Base-by-base conservation (phyloP, 805 yeast species). In the Candida sakaeoensis region DNA sequence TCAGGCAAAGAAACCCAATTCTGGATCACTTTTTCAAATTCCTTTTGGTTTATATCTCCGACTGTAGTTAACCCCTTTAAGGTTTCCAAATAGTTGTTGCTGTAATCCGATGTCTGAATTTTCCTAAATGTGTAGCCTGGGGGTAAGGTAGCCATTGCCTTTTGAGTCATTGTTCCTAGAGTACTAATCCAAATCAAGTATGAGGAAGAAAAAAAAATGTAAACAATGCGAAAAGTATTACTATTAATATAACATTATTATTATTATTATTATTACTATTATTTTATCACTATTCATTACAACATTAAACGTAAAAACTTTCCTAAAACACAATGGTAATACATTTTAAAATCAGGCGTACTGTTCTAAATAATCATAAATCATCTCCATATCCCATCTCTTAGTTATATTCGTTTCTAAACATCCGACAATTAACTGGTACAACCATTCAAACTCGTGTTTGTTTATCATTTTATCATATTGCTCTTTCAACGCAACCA, bases 1-100 rank as follows among this genome's bases (percentile, higher is more conserved):
- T 72, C 74, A 3, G 71, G 52, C 41, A 60, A 51, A 1, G 68
- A 43, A 17, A 66, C 52, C 95, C 96, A 88, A 48, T 75, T 70
- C 18, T 68, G 65, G 26, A 84, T 57, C 23, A 79, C 72, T 4
- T 61, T 62, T 2, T 54, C 53, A 57, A 84, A 91, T 41, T 71
- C 61, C 8, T 58, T 63, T 17, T 54, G 45, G 2, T 81, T 55
- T 22, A 93, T 72, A 5, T 75, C 72, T 0, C 98, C 99, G 4
- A 93, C 96, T 0, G 85, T 77, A 8, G 98, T 93, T 47, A 91
- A 70, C 3, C 75, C 85, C 9, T 68, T 59, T 33, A 93, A 65
- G 0, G 86, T 79, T 22, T 74, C 74, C 18, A 83, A 63, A 7
- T 81, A 82, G 9, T 83, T 80, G n/a, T 76, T 74, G 25, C 64